Evolutionary conservation across 768 basidiomycete species (phyloP).

Genomic region (Clavulina sp.): DNA sequence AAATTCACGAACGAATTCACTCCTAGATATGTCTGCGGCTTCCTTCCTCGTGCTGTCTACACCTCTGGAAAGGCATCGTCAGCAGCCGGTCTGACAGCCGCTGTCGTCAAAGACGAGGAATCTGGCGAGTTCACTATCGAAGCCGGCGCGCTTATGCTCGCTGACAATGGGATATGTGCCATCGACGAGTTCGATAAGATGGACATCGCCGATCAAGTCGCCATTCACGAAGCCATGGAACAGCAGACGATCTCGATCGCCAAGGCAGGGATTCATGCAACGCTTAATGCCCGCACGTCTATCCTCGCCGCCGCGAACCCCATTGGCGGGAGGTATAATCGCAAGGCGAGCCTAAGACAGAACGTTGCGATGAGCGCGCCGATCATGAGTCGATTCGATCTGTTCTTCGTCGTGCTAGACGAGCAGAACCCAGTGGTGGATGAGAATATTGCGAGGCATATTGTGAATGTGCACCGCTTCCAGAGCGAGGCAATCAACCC

Average conservation of each 20-base stretch:
- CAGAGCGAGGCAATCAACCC: slow-evolving; percentile 89
- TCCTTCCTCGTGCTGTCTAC: slow-evolving; percentile 94
- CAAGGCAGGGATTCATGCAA: slow-evolving; percentile 97
- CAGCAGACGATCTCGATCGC: slow-evolving; percentile 99
- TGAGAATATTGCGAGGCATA: slow-evolving; percentile 85
- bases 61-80: slow-evolving; percentile 99
- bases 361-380: slow-evolving; percentile 97
- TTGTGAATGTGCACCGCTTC: slow-evolving; percentile 93
- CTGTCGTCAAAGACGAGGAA: slow-evolving; percentile 96
- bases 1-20: neutral
- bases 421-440: slow-evolving; percentile 91
- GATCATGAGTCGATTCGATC: slow-evolving; percentile 96
- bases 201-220: slow-evolving; percentile 96
- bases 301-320: slow-evolving; percentile 98
- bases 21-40: slow-evolving; percentile 84
- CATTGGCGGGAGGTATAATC: slow-evolving; percentile 89
- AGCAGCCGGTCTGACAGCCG: slow-evolving; percentile 95
- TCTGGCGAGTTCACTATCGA: slow-evolving; percentile 99
- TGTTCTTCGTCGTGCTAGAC: slow-evolving; percentile 96
- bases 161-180: slow-evolving; percentile 99
- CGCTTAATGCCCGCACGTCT: slow-evolving; percentile 92
- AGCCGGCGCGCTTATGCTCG: slow-evolving; percentile 96
- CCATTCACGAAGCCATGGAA: slow-evolving; percentile 99
- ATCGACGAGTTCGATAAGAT: slow-evolving; percentile 99
- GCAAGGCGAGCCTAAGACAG: slow-evolving; percentile 76